Evolutionary conservation across 768 basidiomycete species (phyloP), one percentile per base, ranked within the genome.

Genomic region (Lactarius sp.): DNA sequence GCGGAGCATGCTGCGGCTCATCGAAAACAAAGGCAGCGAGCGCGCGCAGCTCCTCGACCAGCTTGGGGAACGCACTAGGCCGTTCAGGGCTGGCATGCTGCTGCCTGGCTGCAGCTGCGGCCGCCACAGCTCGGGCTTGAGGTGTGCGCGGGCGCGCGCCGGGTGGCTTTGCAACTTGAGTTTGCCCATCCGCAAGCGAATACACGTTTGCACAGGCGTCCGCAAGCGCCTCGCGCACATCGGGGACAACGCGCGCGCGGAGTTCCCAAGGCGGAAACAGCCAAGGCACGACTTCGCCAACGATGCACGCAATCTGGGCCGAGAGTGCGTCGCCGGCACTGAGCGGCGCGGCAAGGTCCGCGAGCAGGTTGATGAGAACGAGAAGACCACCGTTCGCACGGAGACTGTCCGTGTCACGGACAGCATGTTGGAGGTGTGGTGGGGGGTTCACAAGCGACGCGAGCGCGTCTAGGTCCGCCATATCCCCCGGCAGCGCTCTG

Each of bases 211-310:
- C 27, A n/a, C 41, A 44, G 4, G 52, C 51, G 14, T 44, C 41
- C 18, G 31, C 39, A 27, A 52, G 52, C 16, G 59, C 51, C 41
- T 52, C 50, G 18, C 51, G 41, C 33, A 60, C 41, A 3, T 10
- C 51, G 31, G 59, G 59, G 8, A 44, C 27, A 20, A 60, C 33
- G 51, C 51, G 51, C 12, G 6, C 27, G 37, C 50, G 49, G 36
- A 60, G 51, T 7, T 60, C 51, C 59, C 59, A 60, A 6, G 59
- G 51, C 3, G 50, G 59, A 13, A 52, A 60, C 18, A 52, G 36
- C 51, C 51, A 60, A 1, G 59, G 59, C n/a, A 52, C 51, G 41
- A 60, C 51, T 39, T 60, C 41, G 3, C 51, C 41, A 1, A 52
- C 41, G 42, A 60, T 60, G 2, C n/a, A 50, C n/a, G 41, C 59